phyloP scores from a whole-genome alignment of 345 rosid species.

The Eucalyptus viminalis region DNA sequence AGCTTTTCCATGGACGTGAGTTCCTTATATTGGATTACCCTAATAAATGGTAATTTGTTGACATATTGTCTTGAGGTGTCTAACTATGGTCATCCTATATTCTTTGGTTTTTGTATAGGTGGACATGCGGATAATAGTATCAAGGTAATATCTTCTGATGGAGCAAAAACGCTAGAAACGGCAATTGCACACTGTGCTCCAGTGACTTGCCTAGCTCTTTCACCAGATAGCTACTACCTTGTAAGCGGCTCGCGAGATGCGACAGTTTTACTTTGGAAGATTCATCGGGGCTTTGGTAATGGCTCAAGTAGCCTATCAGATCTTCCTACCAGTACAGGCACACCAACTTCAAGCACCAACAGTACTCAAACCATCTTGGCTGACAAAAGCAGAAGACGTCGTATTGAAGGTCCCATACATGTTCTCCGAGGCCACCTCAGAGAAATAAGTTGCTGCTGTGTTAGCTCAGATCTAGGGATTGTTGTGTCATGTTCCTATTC shows the following conservation, averaged over 20 bases:
- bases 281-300: constrained; percentile 47
- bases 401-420: constrained; percentile 89
- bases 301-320: constrained; percentile 43
- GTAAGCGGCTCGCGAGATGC: constrained; percentile 87
- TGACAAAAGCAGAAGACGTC: constrained; percentile 46
- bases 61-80: neutral
- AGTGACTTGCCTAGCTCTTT: constrained; percentile 93
- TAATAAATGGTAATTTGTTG: neutral
- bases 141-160: constrained; percentile 79
- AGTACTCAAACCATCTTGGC: constrained; percentile 32
- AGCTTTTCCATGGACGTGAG: neutral
- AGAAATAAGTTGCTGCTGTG: constrained; percentile 68
- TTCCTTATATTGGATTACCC: neutral
- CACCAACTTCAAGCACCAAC: constrained; percentile 28
- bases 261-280: constrained; percentile 87
- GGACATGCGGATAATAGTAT: constrained; percentile 93
- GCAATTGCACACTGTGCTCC: constrained; percentile 94
- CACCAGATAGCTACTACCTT: constrained; percentile 74
- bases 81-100: neutral
- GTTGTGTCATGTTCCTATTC: constrained; percentile 65
- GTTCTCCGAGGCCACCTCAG: constrained; percentile 80
- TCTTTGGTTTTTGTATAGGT: constrained; percentile 28
- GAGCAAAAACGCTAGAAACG: constrained; percentile 81
- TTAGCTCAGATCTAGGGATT: constrained; percentile 83
- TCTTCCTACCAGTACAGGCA: constrained; percentile 26